Percentiles rank a stretch among this genome's conserved stretches.
These are phyloP conservation scores for Alternaria arborescens DNA, from an alignment of 2,329 filamentous ascomycete species.

Conservation along the genomic window DNA sequence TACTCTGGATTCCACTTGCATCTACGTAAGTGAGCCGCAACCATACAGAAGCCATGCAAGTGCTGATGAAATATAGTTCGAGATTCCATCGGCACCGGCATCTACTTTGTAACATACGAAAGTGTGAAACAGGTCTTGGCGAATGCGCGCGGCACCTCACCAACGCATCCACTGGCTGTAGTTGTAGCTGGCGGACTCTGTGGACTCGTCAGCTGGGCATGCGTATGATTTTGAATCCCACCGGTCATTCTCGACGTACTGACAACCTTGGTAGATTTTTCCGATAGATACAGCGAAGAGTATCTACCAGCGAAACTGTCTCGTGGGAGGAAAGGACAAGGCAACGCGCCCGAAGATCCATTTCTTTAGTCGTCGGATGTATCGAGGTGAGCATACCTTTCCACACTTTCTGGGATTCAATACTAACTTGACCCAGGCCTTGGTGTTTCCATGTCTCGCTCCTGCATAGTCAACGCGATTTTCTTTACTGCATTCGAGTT, in stretches of 20 bases:
- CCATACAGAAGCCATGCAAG: background rate
- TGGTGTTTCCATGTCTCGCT: conserved; percentile 82
- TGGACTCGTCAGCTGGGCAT: conserved; percentile 85
- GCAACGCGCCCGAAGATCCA: conserved; percentile 71
- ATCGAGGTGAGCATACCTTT: conserved; percentile 66
- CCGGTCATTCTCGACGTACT: conserved; percentile 2
- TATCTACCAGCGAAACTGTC: conserved; percentile 82
- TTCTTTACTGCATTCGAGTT: conserved; percentile 91
- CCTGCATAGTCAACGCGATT: conserved; percentile 84
- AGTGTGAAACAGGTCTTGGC: conserved; percentile 83
- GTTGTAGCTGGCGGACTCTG: conserved; percentile 81
- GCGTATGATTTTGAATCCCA: conserved; percentile 60
- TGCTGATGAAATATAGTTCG: conserved; percentile 65
- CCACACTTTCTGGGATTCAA: background rate
- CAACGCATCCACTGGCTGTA: conserved; percentile 82
- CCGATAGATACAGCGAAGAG: conserved; percentile 83
- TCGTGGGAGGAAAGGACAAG: conserved; percentile 71
- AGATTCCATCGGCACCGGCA: conserved; percentile 82
- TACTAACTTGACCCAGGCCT: conserved; percentile 56
- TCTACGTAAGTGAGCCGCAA: conserved; percentile 65
- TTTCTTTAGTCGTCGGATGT: conserved; percentile 81
- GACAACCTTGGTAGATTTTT: conserved; percentile 55
- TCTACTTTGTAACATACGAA: conserved; percentile 91
- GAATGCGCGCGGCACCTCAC: conserved; percentile 74
- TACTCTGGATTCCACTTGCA: conserved; percentile 85